These are phyloP conservation scores for Phytophthora tentaculata DNA, from an alignment of 352 stramenopile species.

Conservation along the genomic window DNA sequence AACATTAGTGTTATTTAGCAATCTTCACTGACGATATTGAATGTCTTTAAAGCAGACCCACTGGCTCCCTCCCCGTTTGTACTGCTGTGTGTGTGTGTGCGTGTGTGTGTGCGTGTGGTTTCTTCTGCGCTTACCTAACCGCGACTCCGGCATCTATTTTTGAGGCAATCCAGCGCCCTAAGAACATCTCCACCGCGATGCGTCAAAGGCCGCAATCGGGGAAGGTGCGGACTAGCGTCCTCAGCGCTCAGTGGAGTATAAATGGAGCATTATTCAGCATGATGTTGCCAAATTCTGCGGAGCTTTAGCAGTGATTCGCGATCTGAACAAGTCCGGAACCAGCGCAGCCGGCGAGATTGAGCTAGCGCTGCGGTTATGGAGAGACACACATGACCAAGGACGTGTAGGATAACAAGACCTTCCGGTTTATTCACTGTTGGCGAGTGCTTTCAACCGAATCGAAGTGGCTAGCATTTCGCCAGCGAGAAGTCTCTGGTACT, in stretches of 20 bases:
- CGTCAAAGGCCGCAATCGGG: too few relatives aligned
- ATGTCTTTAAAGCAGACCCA: too few relatives aligned
- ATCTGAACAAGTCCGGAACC: neutral
- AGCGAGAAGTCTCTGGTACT: too few relatives aligned
- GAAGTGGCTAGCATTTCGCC: neutral
- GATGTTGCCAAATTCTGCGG: neutral
- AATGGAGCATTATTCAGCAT: neutral
- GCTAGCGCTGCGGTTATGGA: neutral
- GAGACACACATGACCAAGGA: neutral
- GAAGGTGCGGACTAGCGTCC: neutral
- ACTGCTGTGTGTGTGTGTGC: too few relatives aligned
- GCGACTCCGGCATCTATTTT: too few relatives aligned
- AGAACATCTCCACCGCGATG: too few relatives aligned
- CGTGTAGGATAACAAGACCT: neutral
- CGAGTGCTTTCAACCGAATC: constrained; percentile 2
- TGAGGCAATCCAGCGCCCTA: too few relatives aligned
- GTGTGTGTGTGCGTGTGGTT: too few relatives aligned
- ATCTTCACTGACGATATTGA: too few relatives aligned
- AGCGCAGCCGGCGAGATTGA: neutral
- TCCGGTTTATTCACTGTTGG: constrained; percentile 12
- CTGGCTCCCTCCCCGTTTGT: too few relatives aligned
- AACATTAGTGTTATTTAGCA: too few relatives aligned
- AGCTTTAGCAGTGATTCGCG: neutral
- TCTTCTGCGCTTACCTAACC: too few relatives aligned
- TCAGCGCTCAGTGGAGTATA: neutral